A percentile compares a stretch with the other conserved stretches of the same genome.
These are phyloP conservation scores for Chytriomyces confervae DNA, from an alignment of 192 early-diverging fungal genomes.

Conservation along the genomic window DNA sequence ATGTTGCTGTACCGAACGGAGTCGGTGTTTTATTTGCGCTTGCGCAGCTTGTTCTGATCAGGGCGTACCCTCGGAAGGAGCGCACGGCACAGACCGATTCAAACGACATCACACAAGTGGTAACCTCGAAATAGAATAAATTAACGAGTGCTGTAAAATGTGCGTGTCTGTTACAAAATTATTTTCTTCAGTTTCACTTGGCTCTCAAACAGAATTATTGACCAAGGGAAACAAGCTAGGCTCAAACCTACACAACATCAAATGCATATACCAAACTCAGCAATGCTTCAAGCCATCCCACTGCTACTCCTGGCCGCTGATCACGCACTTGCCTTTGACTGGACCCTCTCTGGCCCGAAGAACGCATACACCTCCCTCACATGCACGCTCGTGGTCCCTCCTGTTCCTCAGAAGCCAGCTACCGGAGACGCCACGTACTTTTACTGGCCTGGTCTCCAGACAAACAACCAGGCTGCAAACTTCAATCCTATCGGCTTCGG, in stretches of 20 bases:
- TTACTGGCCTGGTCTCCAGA: slow-evolving; percentile 37
- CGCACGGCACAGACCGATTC: too few relatives aligned
- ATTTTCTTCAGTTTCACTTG: too few relatives aligned
- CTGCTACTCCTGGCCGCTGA: not conserved
- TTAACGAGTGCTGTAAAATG: too few relatives aligned
- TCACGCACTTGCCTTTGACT: slow-evolving; percentile 17
- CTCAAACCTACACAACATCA: too few relatives aligned
- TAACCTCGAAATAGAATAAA: too few relatives aligned
- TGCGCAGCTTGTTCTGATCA: slow-evolving; percentile 6
- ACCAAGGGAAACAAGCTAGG: too few relatives aligned
- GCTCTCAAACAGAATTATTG: too few relatives aligned
- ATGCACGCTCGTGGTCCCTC: slow-evolving; percentile 20
- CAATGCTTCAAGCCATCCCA: not conserved
- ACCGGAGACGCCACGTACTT: slow-evolving; percentile 32
- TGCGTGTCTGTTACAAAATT: too few relatives aligned
- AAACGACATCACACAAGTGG: too few relatives aligned
- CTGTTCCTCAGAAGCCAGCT: slow-evolving; percentile 9
- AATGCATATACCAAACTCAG: too few relatives aligned
- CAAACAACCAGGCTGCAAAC: not conserved
- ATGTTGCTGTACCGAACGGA: slow-evolving; percentile 9
- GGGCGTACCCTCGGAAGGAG: not conserved
- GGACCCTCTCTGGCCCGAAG: slow-evolving; percentile 17
- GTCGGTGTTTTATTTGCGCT: too few relatives aligned
- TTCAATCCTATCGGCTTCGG: slow-evolving; percentile 26
- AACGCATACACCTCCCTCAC: slow-evolving; percentile 26